Evolutionary conservation across 2,329 filamentous ascomycete genomes (phyloP), one percentile per base, ranked within the genome.

Genomic region (Neocatenulostroma microsporum): DNA sequence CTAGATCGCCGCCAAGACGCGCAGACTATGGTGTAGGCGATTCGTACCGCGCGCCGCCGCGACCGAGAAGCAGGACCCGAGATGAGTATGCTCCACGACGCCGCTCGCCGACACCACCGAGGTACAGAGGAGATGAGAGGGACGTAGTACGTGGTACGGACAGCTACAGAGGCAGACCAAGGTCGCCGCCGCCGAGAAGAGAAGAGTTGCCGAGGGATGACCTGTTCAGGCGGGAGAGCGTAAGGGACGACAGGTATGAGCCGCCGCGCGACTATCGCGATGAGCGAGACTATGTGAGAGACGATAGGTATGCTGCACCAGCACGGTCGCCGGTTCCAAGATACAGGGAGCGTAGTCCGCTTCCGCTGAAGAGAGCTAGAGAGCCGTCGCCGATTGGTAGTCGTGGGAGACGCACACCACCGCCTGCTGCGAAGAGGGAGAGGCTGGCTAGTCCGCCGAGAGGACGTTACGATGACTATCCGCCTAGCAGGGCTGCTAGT

Each of bases 301-400:
- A 39, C 27, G 33, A 39, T 15, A 14, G 47, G 21, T 53, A 50
- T 41, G 39, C 36, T 18, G 34, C 42, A 13, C 30, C 37, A 26
- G 31, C 40, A 17, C 62, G 62, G 37, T 66, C 64, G 11, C 63
- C 65, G 21, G 55, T 58, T 25, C 57, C 55, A 34, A 57, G 62
- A 34, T 58, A 59, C 45, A 50, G 58, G 36, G 62, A 67, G 28
- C 59, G 66, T 43, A 68, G 66, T 45, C 65, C 63, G 15, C 54
- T 59, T 12, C 62, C 61, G 9, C 37, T 62, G 40, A 66, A 63
- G 51, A 55, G 68, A 42, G 62, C 60, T 26, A 56, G 67, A 37
- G 65, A 72, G 31, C 47, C 55, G n/a, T 69, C 66, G n/a, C 67
- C 67, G 9, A 57, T 62, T 10, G 60, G 62, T 23, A 69, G 66